Evolutionary conservation across 352 stramenopile genomes (phyloP).

Genomic region (Globisporangium splendens): DNA sequence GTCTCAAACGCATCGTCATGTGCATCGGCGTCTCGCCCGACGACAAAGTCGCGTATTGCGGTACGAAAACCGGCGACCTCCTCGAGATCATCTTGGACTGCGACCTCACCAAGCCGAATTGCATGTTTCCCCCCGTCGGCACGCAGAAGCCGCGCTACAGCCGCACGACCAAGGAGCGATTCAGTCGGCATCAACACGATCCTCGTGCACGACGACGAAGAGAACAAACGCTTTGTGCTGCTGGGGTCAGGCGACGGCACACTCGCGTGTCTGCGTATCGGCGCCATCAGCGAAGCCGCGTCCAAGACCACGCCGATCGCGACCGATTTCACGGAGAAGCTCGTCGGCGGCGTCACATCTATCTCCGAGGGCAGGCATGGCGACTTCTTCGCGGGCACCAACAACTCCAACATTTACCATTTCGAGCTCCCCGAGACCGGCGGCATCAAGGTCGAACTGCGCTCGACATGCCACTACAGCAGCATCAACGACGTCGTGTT

Average conservation of each 20-base stretch:
- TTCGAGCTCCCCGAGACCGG: constrained; percentile 52
- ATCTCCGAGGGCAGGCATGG: constrained; percentile 81
- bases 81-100: constrained; percentile 94
- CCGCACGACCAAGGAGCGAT: constrained; percentile 89
- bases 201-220: constrained; percentile 88
- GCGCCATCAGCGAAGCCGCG: constrained; percentile 41
- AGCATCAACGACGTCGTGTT: constrained; percentile 95
- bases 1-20: constrained; percentile 91
- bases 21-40: constrained; percentile 91
- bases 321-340: constrained; percentile 65
- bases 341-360: constrained; percentile 91
- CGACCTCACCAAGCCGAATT: constrained; percentile 90
- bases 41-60: constrained; percentile 92
- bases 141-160: constrained; percentile 87
- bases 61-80: constrained; percentile 95
- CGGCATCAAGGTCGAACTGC: constrained; percentile 53
- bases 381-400: constrained; percentile 91
- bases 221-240: constrained; percentile 82
- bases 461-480: constrained; percentile 89
- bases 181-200: constrained; percentile 89
- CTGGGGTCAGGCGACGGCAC: constrained; percentile 91
- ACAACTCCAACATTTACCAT: constrained; percentile 93
- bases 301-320: constrained; percentile 71
- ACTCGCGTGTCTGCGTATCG: constrained; percentile 84
- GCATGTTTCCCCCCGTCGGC: constrained; percentile 67